Evolutionary conservation across 78 protist genomes (phyloP).

Genomic region (Protostelium mycophagum): DNA sequence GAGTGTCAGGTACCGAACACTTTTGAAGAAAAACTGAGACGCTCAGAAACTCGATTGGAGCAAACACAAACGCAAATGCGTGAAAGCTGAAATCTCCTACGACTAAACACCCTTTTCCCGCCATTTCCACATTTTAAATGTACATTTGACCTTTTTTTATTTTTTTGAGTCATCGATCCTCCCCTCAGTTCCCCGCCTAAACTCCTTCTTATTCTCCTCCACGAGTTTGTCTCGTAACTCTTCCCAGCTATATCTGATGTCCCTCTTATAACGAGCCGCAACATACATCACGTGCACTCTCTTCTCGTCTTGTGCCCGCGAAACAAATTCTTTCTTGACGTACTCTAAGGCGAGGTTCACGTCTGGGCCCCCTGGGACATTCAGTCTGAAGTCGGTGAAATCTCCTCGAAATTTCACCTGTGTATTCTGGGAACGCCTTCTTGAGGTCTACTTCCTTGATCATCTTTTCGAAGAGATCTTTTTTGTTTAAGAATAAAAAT

Average conservation of each 20-base stretch:
- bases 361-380: slow-evolving; percentile 13
- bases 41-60: no score
- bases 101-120: no score
- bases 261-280: slow-evolving; percentile 58
- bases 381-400: background rate
- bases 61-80: no score
- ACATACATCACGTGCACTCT: slow-evolving; percentile 25
- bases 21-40: no score
- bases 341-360: slow-evolving; percentile 26
- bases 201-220: slow-evolving; percentile 33
- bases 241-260: slow-evolving; percentile 60
- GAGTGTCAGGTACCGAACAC: no score
- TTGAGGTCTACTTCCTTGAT: slow-evolving; percentile 37
- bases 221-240: slow-evolving; percentile 30
- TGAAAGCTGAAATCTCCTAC: no score
- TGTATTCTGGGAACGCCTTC: slow-evolving; percentile 66
- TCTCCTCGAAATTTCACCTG: slow-evolving; percentile 22
- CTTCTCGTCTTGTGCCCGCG: slow-evolving; percentile 23
- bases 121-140: no score
- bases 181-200: no score
- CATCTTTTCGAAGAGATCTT: slow-evolving; percentile 61
- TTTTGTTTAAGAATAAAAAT: slow-evolving; percentile 59
- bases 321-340: slow-evolving; percentile 31
- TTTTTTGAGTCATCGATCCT: no score
- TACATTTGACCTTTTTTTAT: no score